These are phyloP conservation scores for Fusarium mangiferae DNA, from an alignment of 2,329 filamentous ascomycete genomes.

Conservation along the genomic window DNA sequence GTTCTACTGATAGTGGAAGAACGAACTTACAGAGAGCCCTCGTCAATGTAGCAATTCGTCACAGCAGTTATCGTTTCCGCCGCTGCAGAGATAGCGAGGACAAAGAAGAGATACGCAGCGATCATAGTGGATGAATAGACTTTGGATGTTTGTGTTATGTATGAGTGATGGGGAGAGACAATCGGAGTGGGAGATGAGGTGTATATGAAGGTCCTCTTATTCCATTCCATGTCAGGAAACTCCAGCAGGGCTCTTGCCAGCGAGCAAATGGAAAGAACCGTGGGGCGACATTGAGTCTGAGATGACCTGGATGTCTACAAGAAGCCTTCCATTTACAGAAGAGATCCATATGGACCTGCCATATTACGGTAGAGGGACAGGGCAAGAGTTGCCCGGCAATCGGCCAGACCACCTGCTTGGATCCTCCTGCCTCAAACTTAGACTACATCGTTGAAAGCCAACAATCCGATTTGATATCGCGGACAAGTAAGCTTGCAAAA, in stretches of 20 bases:
- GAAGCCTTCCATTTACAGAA: not conserved
- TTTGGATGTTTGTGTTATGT: too few species aligned
- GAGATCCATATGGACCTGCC: not conserved
- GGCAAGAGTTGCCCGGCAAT: not conserved
- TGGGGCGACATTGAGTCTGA: constrained; percentile 11
- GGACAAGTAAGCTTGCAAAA: constrained; percentile 10
- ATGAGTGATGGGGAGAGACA: too few species aligned
- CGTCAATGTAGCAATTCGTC: constrained; percentile 54
- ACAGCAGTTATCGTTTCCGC: constrained; percentile 51
- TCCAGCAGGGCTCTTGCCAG: not conserved
- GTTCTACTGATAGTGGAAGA: accelerated
- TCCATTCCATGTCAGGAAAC: constrained; percentile 19
- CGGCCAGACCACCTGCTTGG: constrained; percentile 7
- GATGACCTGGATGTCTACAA: constrained; percentile 18
- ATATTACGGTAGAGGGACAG: too few species aligned
- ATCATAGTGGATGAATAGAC: not conserved
- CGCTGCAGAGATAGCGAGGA: constrained; percentile 23
- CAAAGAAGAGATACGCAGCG: constrained; percentile 20
- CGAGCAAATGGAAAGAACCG: constrained; percentile 1
- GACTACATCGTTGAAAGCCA: not conserved
- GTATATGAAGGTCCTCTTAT: constrained; percentile 39
- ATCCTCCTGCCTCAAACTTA: constrained; percentile 1
- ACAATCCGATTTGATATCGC: constrained; percentile 7
- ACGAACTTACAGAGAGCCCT: constrained; percentile 49
- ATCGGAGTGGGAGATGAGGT: constrained; percentile 3